phyloP scores from a whole-genome alignment of 2,329 filamentous ascomycete species.

The Cladophialophora exuberans region DNA sequence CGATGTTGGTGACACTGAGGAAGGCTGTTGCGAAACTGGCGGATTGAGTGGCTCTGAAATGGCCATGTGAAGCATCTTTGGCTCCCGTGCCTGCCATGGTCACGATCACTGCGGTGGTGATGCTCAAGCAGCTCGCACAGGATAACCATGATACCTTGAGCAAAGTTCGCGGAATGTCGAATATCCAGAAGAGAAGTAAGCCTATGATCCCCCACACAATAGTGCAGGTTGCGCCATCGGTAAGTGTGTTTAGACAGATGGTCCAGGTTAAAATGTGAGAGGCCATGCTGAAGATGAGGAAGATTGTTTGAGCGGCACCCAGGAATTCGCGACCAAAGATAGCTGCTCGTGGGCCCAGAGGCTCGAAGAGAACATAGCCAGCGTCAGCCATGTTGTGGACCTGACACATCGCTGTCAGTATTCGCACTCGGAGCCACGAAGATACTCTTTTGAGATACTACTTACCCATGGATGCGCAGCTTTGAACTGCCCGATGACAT shows the following conservation, averaged over 20 bases:
- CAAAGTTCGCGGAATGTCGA: conserved; percentile 65
- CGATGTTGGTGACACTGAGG: conserved; percentile 67
- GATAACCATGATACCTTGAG: conserved; percentile 66
- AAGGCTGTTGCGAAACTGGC: conserved; percentile 60
- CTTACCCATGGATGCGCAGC: conserved; percentile 43
- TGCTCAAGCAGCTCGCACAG: conserved; percentile 66
- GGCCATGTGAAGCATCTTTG: conserved; percentile 54
- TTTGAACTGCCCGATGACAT: conserved; percentile 64
- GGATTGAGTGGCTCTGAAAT: conserved; percentile 43
- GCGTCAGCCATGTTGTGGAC: conserved; percentile 71
- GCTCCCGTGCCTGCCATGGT: conserved; percentile 69
- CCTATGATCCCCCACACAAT: conserved; percentile 67
- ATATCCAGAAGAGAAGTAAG: conserved; percentile 59
- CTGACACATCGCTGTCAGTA: too few species aligned
- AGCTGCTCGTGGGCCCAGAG: conserved; percentile 47
- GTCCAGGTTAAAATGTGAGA: conserved; percentile 73
- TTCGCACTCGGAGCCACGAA: too few species aligned
- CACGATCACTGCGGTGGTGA: conserved; percentile 65
- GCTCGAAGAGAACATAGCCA: conserved; percentile 57
- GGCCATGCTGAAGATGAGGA: conserved; percentile 70
- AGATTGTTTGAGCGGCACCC: conserved; percentile 63
- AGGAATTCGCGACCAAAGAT: conserved; percentile 64
- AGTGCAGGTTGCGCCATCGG: conserved; percentile 64
- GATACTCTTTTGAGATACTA: too few species aligned
- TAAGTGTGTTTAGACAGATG: conserved; percentile 69